Evolutionary conservation across 2,329 filamentous ascomycete genomes (phyloP), one percentile per base, ranked within the genome.

Genomic region (Verticillium klebahnii): DNA sequence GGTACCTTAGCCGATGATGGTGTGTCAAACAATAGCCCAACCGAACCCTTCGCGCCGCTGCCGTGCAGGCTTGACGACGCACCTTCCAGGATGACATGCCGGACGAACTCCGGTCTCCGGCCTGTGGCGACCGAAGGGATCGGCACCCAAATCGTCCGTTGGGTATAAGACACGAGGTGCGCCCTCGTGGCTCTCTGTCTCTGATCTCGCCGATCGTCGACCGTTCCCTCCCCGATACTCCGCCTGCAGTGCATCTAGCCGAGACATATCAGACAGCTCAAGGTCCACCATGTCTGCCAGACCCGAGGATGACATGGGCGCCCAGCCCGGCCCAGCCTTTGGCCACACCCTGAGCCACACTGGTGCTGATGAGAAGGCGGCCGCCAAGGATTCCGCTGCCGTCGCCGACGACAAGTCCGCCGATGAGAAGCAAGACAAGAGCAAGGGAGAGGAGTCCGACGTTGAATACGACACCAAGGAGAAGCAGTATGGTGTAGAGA

Each of bases 401-500:
- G 4, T 36, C 23, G 19, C 32, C 17, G 57, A 58, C 25, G 57
- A 39, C 25, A 39, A 34, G 57, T 58, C 57, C 12, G 23, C 25
- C 29, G 57, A 58, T 23, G 39, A 58, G 15, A 58, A 58, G 57
- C 55, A 36, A 11, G 25, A 29, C 25, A 50, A 45, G 3, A 8
- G 17, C n/a, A 52, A 52, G n/a, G 19, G n/a, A 19, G 57, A 58
- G 6, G 57, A 58, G 37, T 58, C 57, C 5, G 67, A 69, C 17
- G 66, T 58, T n/a, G 57, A 58, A 25, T 58, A 70, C 45, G 64
- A 67, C 31, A 72, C 70, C 5, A 61, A 71, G 32, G 62, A 70
- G 50, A 72, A 74, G 63, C 74, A 78, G 61, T 70, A 71, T 23
- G 77, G 78, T 65, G 76, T 79, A n/a, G 70, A 72, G 62, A 67